phyloP scores from a whole-genome alignment of 1,139 yeast species.

The Hyphopichia khmerensis region DNA sequence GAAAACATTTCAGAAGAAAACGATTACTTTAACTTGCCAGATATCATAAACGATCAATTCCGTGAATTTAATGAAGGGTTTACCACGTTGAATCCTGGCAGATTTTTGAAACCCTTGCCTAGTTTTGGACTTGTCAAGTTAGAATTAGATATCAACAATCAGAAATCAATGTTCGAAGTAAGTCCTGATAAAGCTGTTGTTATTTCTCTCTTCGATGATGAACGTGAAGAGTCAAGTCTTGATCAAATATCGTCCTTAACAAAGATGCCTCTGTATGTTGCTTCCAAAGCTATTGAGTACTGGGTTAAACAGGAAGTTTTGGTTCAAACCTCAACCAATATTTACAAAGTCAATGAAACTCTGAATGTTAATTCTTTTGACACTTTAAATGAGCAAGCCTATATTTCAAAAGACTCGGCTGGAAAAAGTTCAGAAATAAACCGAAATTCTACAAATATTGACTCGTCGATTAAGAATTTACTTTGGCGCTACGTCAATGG shows the following conservation, averaged over 20 bases:
- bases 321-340: slow-evolving; percentile 28
- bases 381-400: too few species aligned
- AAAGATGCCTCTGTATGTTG: slow-evolving; percentile 39
- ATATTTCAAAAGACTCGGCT: too few species aligned
- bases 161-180: slow-evolving; percentile 44
- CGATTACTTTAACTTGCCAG: slow-evolving; percentile 48
- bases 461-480: neutral
- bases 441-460: neutral
- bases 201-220: slow-evolving; percentile 51
- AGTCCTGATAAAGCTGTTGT: slow-evolving; percentile 72
- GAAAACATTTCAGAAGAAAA: slow-evolving; percentile 28
- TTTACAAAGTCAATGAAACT: slow-evolving; percentile 19
- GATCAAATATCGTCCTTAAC: slow-evolving; percentile 24
- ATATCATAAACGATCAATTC: slow-evolving; percentile 33
- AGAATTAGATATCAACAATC: slow-evolving; percentile 52
- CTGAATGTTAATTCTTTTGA: neutral
- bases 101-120: slow-evolving; percentile 59
- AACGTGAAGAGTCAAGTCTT: slow-evolving; percentile 22
- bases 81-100: slow-evolving; percentile 48
- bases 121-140: slow-evolving; percentile 63
- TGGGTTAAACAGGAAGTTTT: slow-evolving; percentile 61
- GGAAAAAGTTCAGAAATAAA: neutral
- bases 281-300: slow-evolving; percentile 41
- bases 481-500: slow-evolving; percentile 48
- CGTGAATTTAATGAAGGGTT: slow-evolving; percentile 44